Evolutionary conservation across 2,329 filamentous ascomycete species (phyloP).

Genomic region (Onygenales sp.): DNA sequence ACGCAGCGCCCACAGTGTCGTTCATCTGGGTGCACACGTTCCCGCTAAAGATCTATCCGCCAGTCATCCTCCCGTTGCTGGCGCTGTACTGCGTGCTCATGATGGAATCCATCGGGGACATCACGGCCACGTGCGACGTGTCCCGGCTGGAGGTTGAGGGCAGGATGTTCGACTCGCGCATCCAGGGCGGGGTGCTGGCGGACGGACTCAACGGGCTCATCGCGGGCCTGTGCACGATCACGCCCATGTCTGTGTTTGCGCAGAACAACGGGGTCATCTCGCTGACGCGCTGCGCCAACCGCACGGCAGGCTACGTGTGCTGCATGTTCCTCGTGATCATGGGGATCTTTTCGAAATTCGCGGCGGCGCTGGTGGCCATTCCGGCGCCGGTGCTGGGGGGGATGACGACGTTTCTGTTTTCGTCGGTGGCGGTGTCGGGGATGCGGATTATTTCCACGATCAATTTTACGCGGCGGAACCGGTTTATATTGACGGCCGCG

Average conservation of each 20-base stretch:
- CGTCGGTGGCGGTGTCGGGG: slow-evolving; percentile 55
- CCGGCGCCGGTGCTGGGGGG: slow-evolving; percentile 41
- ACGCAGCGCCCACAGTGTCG: slow-evolving; percentile 51
- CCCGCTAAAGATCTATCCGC: slow-evolving; percentile 54
- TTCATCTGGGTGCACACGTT: slow-evolving; percentile 65
- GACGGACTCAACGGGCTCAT: slow-evolving; percentile 58
- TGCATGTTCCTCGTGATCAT: slow-evolving; percentile 59
- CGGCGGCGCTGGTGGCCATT: slow-evolving; percentile 58
- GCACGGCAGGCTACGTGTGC: slow-evolving; percentile 57
- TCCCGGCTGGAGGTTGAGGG: slow-evolving; percentile 56
- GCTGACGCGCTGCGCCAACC: slow-evolving; percentile 58
- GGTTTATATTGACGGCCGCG: slow-evolving; percentile 56
- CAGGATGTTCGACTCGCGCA: slow-evolving; percentile 55
- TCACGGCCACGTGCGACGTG: slow-evolving; percentile 60
- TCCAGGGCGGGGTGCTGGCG: slow-evolving; percentile 58
- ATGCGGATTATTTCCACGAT: slow-evolving; percentile 56
- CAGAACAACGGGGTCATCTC: slow-evolving; percentile 63
- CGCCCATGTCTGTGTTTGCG: slow-evolving; percentile 59
- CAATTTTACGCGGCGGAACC: slow-evolving; percentile 54
- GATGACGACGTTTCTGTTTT: slow-evolving; percentile 57
- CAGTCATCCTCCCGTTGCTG: slow-evolving; percentile 55
- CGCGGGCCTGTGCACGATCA: slow-evolving; percentile 56
- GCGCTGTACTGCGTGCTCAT: slow-evolving; percentile 52
- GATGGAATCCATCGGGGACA: slow-evolving; percentile 60
- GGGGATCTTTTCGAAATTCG: slow-evolving; percentile 63